Evolutionary conservation across 805 yeast genomes (phyloP).

Genomic region (Sporopachydermia lactativora): DNA sequence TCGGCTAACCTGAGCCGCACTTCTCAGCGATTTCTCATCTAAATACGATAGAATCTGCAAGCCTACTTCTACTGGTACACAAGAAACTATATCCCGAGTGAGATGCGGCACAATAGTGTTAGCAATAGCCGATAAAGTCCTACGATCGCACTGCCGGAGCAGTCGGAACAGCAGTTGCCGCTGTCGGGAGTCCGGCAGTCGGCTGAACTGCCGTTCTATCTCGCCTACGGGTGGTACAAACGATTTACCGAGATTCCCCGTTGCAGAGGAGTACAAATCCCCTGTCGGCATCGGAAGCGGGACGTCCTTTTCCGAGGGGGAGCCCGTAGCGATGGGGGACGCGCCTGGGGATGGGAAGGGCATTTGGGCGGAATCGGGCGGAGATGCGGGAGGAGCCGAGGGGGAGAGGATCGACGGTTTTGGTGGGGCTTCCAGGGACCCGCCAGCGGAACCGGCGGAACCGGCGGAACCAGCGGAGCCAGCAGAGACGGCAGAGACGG

Average conservation of each 20-base stretch:
- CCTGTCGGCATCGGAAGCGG: too few species aligned
- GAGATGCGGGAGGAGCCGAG: not conserved
- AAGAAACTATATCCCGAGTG: conserved; percentile 56
- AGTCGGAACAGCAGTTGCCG: conserved; percentile 32
- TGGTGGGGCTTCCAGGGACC: not conserved
- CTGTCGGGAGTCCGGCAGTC: not conserved
- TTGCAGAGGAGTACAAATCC: not conserved
- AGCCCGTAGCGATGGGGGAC: not conserved
- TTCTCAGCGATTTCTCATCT: conserved; percentile 46
- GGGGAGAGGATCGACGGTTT: not conserved
- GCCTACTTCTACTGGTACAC: conserved; percentile 65
- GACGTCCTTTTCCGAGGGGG: not conserved
- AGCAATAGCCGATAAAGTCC: conserved; percentile 46
- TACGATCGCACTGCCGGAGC: conserved; percentile 42
- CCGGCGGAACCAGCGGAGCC: too few species aligned
- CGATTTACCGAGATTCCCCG: too few species aligned
- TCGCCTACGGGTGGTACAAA: not conserved
- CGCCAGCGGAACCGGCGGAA: not conserved
- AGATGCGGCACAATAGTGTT: conserved; percentile 38
- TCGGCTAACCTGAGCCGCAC: conserved; percentile 48
- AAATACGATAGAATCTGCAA: conserved; percentile 48
- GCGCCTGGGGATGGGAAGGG: not conserved
- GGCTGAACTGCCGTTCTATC: not conserved
- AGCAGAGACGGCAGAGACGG: too few species aligned
- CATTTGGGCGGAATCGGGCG: not conserved